phyloP scores from a whole-genome alignment of 768 basidiomycete species.

The Mycena pura region DNA sequence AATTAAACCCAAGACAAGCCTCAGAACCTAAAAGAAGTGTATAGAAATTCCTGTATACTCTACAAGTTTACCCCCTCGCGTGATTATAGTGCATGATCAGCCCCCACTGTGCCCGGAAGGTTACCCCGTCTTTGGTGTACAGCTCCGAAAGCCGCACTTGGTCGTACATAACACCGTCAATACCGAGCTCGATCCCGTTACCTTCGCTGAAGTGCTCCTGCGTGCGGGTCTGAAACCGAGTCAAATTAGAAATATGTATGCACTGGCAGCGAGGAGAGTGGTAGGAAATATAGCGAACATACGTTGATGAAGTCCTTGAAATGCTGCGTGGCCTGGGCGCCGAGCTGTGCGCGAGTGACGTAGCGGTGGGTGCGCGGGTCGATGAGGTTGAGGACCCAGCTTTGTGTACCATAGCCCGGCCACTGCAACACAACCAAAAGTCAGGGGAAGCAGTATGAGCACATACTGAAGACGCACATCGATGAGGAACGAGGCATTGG shows the following conservation, averaged over 20 bases:
- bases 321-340: conserved; percentile 11
- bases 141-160: conserved; percentile 21
- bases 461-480: background rate
- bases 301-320: conserved; percentile 24
- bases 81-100: conserved; percentile 20
- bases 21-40: too few species aligned
- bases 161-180: conserved; percentile 18
- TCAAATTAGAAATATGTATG: background rate
- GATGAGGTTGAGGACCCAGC: conserved; percentile 13
- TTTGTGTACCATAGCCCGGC: conserved; percentile 21
- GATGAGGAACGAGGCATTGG: conserved; percentile 1
- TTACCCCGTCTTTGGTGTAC: conserved; percentile 22
- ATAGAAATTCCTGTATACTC: too few species aligned
- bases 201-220: background rate
- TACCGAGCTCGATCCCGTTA: conserved; percentile 1
- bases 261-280: background rate
- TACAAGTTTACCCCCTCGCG: too few species aligned
- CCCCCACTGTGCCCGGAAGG: conserved; percentile 10
- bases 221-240: conserved; percentile 16
- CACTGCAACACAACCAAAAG: background rate
- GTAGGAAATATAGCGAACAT: background rate
- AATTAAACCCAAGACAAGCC: too few species aligned
- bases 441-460: background rate
- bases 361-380: conserved; percentile 15
- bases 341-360: conserved; percentile 19